Conservation (phyloP, 139 green algal species). For the Tetraselmis striata region DNA sequence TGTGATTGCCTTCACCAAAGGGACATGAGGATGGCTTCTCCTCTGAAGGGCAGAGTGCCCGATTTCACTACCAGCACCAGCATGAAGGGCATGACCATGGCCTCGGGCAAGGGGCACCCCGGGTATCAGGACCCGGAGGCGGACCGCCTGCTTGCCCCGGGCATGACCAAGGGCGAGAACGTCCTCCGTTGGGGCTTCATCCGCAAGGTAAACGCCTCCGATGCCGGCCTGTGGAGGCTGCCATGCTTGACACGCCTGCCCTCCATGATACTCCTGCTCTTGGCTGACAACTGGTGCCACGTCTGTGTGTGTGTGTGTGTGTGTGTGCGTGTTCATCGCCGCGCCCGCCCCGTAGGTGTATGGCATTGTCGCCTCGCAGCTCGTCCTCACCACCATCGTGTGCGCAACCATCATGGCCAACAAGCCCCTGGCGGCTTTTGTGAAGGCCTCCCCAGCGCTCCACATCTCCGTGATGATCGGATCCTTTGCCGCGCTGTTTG, state of each 20-base stretch:
- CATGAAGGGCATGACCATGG: not conserved
- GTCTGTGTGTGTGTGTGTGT: not conserved
- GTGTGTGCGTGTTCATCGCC: not conserved
- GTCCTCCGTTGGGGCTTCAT: conserved; percentile 53
- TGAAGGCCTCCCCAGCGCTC: conserved; percentile 16
- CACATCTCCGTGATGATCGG: conserved; percentile 23
- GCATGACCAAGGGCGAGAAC: conserved; percentile 30
- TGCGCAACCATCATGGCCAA: conserved; percentile 29
- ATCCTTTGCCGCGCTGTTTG: conserved; percentile 29
- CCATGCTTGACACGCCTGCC: too few relatives aligned
- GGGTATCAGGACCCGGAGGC: not conserved
- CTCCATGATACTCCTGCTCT: too few relatives aligned
- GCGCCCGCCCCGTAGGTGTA: conserved; percentile 32
- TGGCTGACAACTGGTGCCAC: too few relatives aligned
- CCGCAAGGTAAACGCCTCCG: conserved; percentile 40
- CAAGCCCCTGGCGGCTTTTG: conserved; percentile 18
- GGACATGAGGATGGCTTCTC: too few relatives aligned
- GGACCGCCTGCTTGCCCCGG: conserved; percentile 28
- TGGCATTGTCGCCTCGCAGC: conserved; percentile 46
- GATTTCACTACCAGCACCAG: too few relatives aligned
- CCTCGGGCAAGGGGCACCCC: not conserved
- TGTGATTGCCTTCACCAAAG: too few relatives aligned
- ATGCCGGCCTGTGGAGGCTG: too few relatives aligned
- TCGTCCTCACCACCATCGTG: conserved; percentile 39
- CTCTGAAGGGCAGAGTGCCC: too few relatives aligned